Evolutionary conservation across 31 red algal species (phyloP).

Genomic region (Odonthalia washingtoniensis): DNA sequence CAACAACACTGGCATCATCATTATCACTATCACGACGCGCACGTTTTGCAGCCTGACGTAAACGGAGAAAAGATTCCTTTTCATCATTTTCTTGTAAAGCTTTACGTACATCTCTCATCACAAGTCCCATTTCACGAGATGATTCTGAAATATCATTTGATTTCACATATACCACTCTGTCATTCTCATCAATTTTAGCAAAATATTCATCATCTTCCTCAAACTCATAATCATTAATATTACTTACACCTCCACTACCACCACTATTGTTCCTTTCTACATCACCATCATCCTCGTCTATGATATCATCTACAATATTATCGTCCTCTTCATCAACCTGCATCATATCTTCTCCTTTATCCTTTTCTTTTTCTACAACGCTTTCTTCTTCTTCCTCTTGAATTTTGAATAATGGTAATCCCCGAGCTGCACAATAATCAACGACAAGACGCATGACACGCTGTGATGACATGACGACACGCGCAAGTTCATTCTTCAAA

Average conservation of each 20-base stretch:
- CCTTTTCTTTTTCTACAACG: neutral
- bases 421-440: conserved; percentile 69
- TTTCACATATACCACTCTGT: neutral
- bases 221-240: neutral
- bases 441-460: conserved; percentile 52
- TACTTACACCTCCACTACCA: neutral
- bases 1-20: neutral
- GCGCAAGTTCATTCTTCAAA: conserved; percentile 66
- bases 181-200: neutral
- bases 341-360: neutral
- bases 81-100: neutral
- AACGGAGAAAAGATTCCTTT: neutral
- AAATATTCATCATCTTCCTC: neutral
- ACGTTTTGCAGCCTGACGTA: neutral
- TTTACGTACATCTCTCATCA: neutral
- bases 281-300: no score
- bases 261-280: no score
- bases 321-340: neutral
- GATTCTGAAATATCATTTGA: neutral
- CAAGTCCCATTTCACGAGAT: neutral
- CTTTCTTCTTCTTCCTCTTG: neutral
- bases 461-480: conserved; percentile 44
- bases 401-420: conserved; percentile 47
- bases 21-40: neutral
- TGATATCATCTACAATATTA: no score